Percentiles rank a stretch among this genome's conserved stretches.
Conservation (phyloP, 2,329 filamentous ascomycete genomes). For the Verticillium nonalfalfae region DNA sequence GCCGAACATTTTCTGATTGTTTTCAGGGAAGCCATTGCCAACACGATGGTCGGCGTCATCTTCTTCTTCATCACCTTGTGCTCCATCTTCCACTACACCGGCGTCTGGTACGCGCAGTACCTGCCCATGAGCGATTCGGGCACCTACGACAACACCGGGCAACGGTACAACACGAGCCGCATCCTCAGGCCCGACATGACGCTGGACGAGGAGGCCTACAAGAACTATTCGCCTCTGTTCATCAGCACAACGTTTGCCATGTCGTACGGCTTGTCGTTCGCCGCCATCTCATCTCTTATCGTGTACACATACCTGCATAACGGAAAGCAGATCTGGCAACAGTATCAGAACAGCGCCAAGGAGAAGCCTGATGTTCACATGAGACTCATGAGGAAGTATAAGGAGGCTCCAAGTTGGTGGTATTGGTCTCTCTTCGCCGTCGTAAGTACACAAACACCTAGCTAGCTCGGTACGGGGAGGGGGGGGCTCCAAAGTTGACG, state of each 20-base stretch:
- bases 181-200: conserved; percentile 57
- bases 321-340: conserved; percentile 58
- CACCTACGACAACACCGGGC: conserved; percentile 66
- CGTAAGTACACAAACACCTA: conserved; percentile 25
- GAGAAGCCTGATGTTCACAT: conserved; percentile 60
- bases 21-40: conserved; percentile 63
- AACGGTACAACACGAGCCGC: conserved; percentile 55
- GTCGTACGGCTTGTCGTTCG: conserved; percentile 66
- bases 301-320: conserved; percentile 63
- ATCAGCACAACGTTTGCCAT: conserved; percentile 67
- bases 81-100: conserved; percentile 57
- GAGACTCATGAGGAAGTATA: conserved; percentile 57
- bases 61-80: conserved; percentile 58
- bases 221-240: conserved; percentile 62
- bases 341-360: conserved; percentile 50
- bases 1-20: neutral
- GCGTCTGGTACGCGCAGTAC: conserved; percentile 57
- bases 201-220: conserved; percentile 57
- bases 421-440: conserved; percentile 51
- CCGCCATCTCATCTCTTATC: conserved; percentile 62
- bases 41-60: conserved; percentile 62
- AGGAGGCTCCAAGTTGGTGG: conserved; percentile 59
- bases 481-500: neutral
- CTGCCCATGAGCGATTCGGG: conserved; percentile 63
- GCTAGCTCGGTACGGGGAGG: too few relatives aligned